A percentile compares a stretch with the other conserved stretches of the same genome.
Conservation (phyloP, 2,329 filamentous ascomycete genomes). For the Penicillium rolfsii region DNA sequence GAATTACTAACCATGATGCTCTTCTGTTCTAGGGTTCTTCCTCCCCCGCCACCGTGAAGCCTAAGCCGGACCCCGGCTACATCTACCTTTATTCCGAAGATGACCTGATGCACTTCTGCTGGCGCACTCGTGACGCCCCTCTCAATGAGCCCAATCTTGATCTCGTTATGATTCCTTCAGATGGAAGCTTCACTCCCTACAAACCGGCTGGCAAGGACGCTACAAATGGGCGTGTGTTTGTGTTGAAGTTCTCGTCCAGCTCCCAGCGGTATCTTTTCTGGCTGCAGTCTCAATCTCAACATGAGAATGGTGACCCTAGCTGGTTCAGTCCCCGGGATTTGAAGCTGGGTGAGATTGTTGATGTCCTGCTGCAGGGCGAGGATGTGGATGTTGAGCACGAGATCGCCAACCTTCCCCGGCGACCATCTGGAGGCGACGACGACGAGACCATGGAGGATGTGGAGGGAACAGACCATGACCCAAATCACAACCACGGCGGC, state of each 20-base stretch:
- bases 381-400: slow-evolving; percentile 78
- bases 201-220: slow-evolving; percentile 67
- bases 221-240: slow-evolving; percentile 85
- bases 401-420: slow-evolving; percentile 65
- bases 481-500: slow-evolving; percentile 60
- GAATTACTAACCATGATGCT: slow-evolving; percentile 4
- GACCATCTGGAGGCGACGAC: slow-evolving; percentile 59
- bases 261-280: slow-evolving; percentile 93
- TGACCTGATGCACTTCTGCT: slow-evolving; percentile 96
- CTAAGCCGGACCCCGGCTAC: slow-evolving; percentile 75
- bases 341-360: slow-evolving; percentile 85
- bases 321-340: slow-evolving; percentile 84
- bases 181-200: slow-evolving; percentile 86
- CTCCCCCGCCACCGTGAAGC: slow-evolving; percentile 71
- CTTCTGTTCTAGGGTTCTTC: slow-evolving; percentile 50
- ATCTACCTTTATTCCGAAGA: slow-evolving; percentile 92
- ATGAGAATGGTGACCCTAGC: slow-evolving; percentile 67
- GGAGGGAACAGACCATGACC: slow-evolving; percentile 63
- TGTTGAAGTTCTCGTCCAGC: slow-evolving; percentile 90
- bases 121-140: slow-evolving; percentile 76
- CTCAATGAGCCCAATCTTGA: slow-evolving; percentile 79
- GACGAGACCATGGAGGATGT: slow-evolving; percentile 81
- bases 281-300: slow-evolving; percentile 89
- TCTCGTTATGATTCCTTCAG: slow-evolving; percentile 88
- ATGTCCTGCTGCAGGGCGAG: slow-evolving; percentile 82